Evolutionary conservation across 2,329 filamentous ascomycete genomes (phyloP).

Genomic region (Metarhizium sp.): DNA sequence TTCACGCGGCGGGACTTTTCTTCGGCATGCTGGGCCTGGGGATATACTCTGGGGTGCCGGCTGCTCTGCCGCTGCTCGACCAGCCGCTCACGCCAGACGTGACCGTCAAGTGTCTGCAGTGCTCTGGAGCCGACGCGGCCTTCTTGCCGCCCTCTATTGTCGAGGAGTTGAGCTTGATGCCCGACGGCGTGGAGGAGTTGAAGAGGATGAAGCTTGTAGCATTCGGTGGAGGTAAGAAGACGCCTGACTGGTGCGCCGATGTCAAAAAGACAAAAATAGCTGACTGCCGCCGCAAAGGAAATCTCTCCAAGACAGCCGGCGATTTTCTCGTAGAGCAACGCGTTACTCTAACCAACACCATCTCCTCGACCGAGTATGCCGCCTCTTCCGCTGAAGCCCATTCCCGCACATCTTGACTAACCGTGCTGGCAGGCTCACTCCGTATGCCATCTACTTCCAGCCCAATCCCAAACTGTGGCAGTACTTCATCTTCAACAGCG

Average conservation of each 20-base stretch:
- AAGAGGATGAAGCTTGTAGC: constrained; percentile 22
- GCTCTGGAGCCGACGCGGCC: constrained; percentile 17
- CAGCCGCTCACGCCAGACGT: constrained; percentile 25
- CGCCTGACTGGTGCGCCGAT: not conserved
- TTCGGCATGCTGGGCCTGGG: constrained; percentile 8
- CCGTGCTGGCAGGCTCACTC: constrained; percentile 18
- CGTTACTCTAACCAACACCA: constrained; percentile 24
- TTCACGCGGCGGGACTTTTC: constrained; percentile 25
- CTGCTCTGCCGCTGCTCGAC: constrained; percentile 20
- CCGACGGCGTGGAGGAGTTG: constrained; percentile 20
- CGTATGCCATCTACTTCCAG: constrained; percentile 25
- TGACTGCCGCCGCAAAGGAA: constrained; percentile 16
- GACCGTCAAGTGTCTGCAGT: constrained; percentile 19
- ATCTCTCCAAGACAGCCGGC: constrained; percentile 26
- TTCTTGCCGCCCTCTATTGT: constrained; percentile 30
- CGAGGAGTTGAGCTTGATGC: constrained; percentile 29
- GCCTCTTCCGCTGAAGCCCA: not conserved
- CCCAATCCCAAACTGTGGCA: constrained; percentile 27
- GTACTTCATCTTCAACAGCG: constrained; percentile 31
- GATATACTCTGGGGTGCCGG: constrained; percentile 20
- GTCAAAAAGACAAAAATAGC: not conserved
- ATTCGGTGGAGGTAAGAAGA: constrained; percentile 28
- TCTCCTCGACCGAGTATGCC: constrained; percentile 33
- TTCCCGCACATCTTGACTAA: not conserved
- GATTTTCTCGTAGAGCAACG: constrained; percentile 26